Evolutionary conservation across 2,329 filamentous ascomycete genomes (phyloP), one percentile per base, ranked within the genome.

Genomic region (Gaeumannomyces sp.): DNA sequence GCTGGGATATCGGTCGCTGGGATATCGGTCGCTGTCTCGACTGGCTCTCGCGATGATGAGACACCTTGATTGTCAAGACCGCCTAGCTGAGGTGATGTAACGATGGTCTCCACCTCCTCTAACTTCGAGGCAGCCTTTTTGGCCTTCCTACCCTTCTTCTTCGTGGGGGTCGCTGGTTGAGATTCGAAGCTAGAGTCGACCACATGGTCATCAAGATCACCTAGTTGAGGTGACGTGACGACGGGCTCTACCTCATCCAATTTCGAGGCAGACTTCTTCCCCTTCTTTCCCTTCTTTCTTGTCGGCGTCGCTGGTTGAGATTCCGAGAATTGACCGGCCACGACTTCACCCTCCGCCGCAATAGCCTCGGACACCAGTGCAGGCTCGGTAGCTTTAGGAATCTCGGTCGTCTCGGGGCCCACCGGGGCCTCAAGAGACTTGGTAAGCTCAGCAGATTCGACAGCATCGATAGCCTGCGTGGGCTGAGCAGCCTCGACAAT

Each of bases 111-210:
- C 8, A 10, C 45, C 22, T 25, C 45, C 22, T 56, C 60, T 11
- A 53, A 27, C 7, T 19, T 6, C 29, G 22, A 10, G 53, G 25
- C n/a, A 59, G 61, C 16, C 25, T 53, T 64, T 25, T 59, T 60
- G 27, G 35, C 19, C 61, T 65, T 65, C 61, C 63, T 65, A 19
- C 53, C 61, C 56, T 65, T 65, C 58, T 59, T 65, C 35, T 64
- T 62, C 7, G 61, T 53, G 4, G 61, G 27, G 16, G 31, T 22
- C 14, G 7, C 50, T 4, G 61, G 61, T 14, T 4, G 56, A 14
- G 27, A 25, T 28, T 58, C 22, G 8, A 58, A 13, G n/a, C 11
- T 29, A 29, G 58, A 31, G 5, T 16, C 57, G 57, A 5, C 57
- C 57, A 33, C 33, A 33, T 5, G 13, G 19, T 16, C 38, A 45